Base-by-base conservation (phyloP, 2,329 filamentous ascomycete species). In the Coniochaeta sp. region DNA sequence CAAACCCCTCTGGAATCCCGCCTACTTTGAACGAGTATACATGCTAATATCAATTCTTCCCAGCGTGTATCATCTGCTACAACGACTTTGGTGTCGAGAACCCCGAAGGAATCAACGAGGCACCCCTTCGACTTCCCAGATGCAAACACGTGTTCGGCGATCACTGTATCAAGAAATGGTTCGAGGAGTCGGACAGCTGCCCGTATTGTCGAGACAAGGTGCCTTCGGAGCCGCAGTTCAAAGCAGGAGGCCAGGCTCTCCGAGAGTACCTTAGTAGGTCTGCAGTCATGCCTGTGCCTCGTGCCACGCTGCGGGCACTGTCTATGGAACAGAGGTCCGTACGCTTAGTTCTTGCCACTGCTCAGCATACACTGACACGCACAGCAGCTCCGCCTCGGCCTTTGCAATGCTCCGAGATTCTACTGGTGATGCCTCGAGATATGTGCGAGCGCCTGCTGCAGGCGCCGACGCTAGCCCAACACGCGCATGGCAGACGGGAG, bases 61-160 rank as follows among this genome's bases (percentile, higher is more conserved):
- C 38, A 88, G 84, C 72, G 16, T 88, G 85, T 67, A 78, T 83
- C 22, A 88, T 88, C 61, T 88, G 85, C 71, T 87, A 87, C 67
- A 86, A 86, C 63, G 82, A 86, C 9, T 87, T 81, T 65, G 83
- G 82, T 36, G 74, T 79, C 16, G 69, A 74, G 61, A 84, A 79
- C 31, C 83, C 84, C 0, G 85, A 88, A 63, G 84, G 84, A 1
- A 71, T 82, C 22, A 77, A 74, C 54, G 85, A 88, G 67, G 74
- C 71, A 2, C 82, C 85, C 1, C 69, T 87, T 17, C 81, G 82
- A 22, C 70, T 88, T 19, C 85, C 85, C 2, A 81, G 78, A 64
- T 88, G 85, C 74, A 84, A 82, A 64, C 85, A 88, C 65, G 70
- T 88, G 7, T 88, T 88, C 68, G 85, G 85, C 19, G 79, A 86